These are phyloP conservation scores for Cryphonectria japonica DNA, from an alignment of 2,329 filamentous ascomycete genomes.

Conservation along the genomic window DNA sequence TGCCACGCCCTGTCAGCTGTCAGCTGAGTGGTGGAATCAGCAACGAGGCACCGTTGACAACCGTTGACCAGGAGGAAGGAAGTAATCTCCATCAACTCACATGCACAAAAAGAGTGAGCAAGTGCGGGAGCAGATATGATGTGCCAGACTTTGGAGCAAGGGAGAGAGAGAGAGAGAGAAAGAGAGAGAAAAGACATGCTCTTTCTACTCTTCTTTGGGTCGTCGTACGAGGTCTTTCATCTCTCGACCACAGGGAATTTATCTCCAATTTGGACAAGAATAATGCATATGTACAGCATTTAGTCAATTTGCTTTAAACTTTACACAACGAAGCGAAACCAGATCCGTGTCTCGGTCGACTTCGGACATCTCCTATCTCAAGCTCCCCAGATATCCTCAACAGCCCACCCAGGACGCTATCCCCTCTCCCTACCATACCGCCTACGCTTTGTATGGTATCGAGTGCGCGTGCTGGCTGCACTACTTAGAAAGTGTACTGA, in stretches of 20 bases:
- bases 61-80: neutral
- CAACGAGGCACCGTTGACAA: no score
- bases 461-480: neutral
- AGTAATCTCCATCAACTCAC: neutral
- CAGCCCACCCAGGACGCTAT: neutral
- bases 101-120: neutral
- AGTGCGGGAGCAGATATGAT: neutral
- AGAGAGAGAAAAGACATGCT: no score
- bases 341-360: neutral
- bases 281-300: neutral
- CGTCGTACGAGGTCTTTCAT: neutral
- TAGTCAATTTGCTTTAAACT: no score
- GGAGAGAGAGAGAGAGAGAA: no score
- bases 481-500: conserved; percentile 13
- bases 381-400: neutral
- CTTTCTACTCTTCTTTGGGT: no score
- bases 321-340: neutral
- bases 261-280: neutral
- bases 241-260: neutral
- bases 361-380: neutral
- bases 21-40: neutral
- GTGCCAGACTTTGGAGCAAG: no score
- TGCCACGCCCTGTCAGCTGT: neutral
- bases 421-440: neutral
- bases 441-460: no score